A percentile compares a stretch with the other conserved stretches of the same genome.
Conservation (phyloP, 139 green algal genomes). For the Chlamydomonas asymmetrica region DNA sequence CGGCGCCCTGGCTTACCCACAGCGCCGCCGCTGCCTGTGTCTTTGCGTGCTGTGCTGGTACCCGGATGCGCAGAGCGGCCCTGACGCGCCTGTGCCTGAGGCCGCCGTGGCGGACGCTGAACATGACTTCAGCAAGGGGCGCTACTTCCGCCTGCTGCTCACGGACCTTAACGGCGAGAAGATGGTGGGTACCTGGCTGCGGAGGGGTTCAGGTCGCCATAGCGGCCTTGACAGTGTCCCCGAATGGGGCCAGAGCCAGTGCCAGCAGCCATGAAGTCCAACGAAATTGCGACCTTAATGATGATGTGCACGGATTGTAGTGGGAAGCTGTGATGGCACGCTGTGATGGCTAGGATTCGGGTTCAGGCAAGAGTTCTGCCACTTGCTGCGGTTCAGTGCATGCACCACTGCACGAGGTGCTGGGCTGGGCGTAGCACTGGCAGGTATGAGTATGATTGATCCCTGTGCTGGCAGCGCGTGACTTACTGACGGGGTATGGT, state of each 20-base stretch:
- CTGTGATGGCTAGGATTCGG: background rate
- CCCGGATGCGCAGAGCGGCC: too few relatives aligned
- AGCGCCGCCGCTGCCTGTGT: too few relatives aligned
- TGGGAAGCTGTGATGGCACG: background rate
- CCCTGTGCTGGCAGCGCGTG: background rate
- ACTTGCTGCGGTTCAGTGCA: background rate
- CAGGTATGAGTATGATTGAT: background rate
- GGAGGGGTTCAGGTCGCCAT: background rate
- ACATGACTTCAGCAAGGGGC: background rate
- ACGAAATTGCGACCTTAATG: background rate
- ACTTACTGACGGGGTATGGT: background rate
- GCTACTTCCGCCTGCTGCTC: slow-evolving; percentile 16
- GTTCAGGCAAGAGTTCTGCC: background rate
- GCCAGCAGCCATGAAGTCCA: too few relatives aligned
- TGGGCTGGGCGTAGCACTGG: background rate
- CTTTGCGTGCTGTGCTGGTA: too few relatives aligned
- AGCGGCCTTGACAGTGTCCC: background rate
- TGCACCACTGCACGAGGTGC: background rate
- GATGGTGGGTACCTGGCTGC: slow-evolving; percentile 6
- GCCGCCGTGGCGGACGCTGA: background rate
- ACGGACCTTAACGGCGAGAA: slow-evolving; percentile 1
- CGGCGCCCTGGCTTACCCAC: too few relatives aligned
- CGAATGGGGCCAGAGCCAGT: background rate
- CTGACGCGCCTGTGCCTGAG: slow-evolving; percentile 1
- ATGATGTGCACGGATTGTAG: background rate